A percentile compares a stretch with the other conserved stretches of the same genome.
These are phyloP conservation scores for Lenwebbia sp. DNA, from an alignment of 345 rosid genomes.

Conservation along the genomic window DNA sequence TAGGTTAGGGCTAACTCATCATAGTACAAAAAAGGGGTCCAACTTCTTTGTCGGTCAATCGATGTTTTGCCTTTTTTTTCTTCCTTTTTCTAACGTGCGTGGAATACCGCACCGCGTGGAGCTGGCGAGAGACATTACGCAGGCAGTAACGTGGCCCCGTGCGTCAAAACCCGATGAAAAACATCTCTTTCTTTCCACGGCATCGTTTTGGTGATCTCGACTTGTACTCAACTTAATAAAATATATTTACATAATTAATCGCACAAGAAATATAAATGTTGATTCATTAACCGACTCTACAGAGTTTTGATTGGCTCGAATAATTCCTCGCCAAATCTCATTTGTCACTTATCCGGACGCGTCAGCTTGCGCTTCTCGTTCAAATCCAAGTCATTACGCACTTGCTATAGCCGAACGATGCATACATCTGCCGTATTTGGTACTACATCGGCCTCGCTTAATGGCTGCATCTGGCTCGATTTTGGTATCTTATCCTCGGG, in stretches of 20 bases:
- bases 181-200: no score
- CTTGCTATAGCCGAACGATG: neutral
- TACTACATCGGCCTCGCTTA: neutral
- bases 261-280: neutral
- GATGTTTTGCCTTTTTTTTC: neutral
- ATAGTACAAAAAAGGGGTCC: neutral
- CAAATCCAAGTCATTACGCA: neutral
- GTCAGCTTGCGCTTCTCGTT: rapidly evolving
- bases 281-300: no score
- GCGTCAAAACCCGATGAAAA: neutral
- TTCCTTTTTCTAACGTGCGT: neutral
- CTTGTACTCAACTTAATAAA: neutral
- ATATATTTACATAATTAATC: neutral
- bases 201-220: neutral
- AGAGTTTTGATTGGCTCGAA: neutral
- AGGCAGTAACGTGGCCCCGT: neutral
- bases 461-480: neutral
- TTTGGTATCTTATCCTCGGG: neutral
- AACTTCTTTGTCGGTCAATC: neutral
- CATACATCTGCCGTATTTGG: rapidly evolving
- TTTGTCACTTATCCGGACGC: rapidly evolving
- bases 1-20: no score
- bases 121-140: neutral
- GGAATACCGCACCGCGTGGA: neutral
- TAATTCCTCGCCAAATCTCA: neutral